Conservation (phyloP, 306 rosid genomes). For the Bauhinia variegata region DNA sequence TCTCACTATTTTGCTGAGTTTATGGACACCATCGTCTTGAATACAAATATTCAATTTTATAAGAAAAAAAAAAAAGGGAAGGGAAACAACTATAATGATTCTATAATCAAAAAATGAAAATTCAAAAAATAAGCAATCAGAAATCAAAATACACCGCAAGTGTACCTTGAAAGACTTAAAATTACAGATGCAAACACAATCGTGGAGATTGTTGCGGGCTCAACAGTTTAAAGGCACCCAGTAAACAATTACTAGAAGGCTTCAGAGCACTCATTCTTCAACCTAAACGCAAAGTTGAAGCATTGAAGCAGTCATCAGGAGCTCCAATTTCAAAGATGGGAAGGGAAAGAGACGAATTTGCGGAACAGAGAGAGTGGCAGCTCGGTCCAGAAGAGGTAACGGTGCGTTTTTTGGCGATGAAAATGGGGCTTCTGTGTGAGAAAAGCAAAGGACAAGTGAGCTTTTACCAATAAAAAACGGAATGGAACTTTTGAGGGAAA, state of each 20-base stretch:
- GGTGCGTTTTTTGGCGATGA: not conserved
- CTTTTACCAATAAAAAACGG: constrained; percentile 13
- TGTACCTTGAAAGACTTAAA: constrained; percentile 34
- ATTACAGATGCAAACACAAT: constrained; percentile 27
- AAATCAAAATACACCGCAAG: constrained; percentile 10
- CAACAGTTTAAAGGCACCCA: constrained; percentile 30
- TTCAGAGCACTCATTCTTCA: constrained; percentile 34
- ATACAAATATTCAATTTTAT: not conserved
- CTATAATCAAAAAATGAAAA: not conserved
- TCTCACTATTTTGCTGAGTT: not conserved
- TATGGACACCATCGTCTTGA: not conserved
- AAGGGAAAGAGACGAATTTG: constrained; percentile 15
- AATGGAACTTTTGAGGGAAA: constrained; percentile 21
- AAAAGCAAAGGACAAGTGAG: not conserved
- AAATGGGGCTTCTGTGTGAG: not conserved
- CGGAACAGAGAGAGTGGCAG: constrained; percentile 17
- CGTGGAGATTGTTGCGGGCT: constrained; percentile 22
- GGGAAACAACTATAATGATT: not conserved
- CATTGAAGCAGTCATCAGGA: constrained; percentile 20
- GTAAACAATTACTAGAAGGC: constrained; percentile 11
- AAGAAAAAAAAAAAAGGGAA: too few species aligned
- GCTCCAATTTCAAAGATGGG: not conserved
- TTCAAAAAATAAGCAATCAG: not conserved
- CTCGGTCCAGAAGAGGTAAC: constrained; percentile 21
- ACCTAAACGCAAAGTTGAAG: constrained; percentile 2